Evolutionary conservation across 2,329 filamentous ascomycete genomes (phyloP), one percentile per base, ranked within the genome.

Genomic region (Paecilomyces formosus): DNA sequence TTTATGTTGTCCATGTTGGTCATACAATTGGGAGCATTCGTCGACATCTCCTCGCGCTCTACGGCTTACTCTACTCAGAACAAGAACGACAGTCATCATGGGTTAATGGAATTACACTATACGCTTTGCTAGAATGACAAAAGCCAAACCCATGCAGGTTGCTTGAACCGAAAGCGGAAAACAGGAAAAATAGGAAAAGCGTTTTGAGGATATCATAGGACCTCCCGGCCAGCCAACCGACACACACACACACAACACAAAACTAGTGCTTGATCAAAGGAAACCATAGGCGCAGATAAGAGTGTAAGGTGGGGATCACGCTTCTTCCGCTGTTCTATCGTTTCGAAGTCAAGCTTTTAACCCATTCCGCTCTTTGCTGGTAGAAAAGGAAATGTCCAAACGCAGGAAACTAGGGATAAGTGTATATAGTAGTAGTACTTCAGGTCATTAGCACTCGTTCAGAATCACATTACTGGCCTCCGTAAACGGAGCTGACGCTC

Each of bases 401-500:
- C 35, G 35, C 35, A 18, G 35, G 15, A 45, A 13, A 45, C 35
- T 3, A 45, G 7, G 15, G 13, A 45, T 18, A 45, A 45, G 3
- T n/a, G 35, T 39, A 39, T 31, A 31, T 31, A 31, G 30, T 31
- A 30, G 28, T 35, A 39, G 31, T n/a, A 45, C 35, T n/a, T 45
- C 15, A 45, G 7, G 35, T 45, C 35, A 45, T 45, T 45, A 45
- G 15, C 39, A 45, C 39, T 45, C 39, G 15, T 45, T 45, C 39
- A 45, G 39, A 45, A 31, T 31, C 8, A 31, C 11, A 8, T 18
- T 45, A 18, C 15, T 45, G 39, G 30, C 30, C 39, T 21, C 39
- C 39, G 39, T n/a, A n/a, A 5, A 18, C n/a, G 39, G 39, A 45
- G 39, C 39, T 45, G 39, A 45, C 39, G 39, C 72, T 74, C 52